phyloP scores from a whole-genome alignment of 2,329 filamentous ascomycete genomes.

The Metarhizium rileyi region DNA sequence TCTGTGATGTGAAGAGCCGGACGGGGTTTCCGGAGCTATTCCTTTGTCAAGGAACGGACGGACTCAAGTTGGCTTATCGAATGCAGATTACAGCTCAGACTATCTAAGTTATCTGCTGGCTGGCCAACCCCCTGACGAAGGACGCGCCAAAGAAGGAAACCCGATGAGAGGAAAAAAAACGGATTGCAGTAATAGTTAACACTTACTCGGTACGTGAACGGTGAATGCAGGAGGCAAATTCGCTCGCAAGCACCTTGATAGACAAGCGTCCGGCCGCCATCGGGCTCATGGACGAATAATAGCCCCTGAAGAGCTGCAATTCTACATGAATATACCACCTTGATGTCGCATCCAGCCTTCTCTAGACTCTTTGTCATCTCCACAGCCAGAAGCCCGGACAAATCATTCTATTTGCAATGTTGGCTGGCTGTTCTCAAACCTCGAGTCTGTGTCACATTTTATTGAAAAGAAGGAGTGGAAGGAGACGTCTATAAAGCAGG shows the following conservation, averaged over 20 bases:
- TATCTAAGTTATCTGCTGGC: too few relatives aligned
- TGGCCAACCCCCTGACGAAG: too few relatives aligned
- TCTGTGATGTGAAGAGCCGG: neutral
- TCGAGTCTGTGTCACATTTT: too few relatives aligned
- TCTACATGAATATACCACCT: neutral
- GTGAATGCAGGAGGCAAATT: neutral
- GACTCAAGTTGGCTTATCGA: neutral
- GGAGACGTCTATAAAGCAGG: too few relatives aligned
- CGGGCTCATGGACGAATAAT: neutral
- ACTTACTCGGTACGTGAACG: too few relatives aligned
- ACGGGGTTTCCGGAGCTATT: neutral
- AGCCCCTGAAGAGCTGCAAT: neutral
- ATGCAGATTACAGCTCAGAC: neutral
- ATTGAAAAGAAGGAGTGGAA: too few relatives aligned
- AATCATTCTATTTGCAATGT: neutral
- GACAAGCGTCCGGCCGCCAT: neutral
- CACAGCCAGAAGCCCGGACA: neutral
- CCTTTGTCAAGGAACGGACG: neutral
- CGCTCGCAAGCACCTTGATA: conserved; percentile 1
- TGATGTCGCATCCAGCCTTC: neutral
- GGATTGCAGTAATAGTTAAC: too few relatives aligned
- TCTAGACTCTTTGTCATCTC: neutral
- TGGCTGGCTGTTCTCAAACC: too few relatives aligned
- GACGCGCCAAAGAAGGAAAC: too few relatives aligned
- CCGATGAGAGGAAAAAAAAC: too few relatives aligned